Base-by-base conservation (phyloP, 2,329 filamentous ascomycete species). In the Phialemoniopsis sp. region DNA sequence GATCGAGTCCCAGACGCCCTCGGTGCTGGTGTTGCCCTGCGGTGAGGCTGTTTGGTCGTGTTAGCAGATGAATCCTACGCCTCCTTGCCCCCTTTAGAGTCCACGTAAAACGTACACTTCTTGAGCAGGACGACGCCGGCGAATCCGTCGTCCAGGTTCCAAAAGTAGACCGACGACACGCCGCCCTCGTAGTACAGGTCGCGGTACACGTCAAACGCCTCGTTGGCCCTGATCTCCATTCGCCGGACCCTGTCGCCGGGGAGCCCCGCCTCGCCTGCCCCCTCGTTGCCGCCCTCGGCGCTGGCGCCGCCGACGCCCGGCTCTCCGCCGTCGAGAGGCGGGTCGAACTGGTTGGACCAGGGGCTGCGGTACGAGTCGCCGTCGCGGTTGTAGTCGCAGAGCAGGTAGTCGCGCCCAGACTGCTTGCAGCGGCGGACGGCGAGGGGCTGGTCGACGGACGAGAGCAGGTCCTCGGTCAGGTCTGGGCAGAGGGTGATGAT, bases 331-430 rank as follows among this genome's bases (percentile, higher is more conserved):
- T 87, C 84, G 44, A 95, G 76, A 13, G 89, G 86, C 14, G 91
- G 93, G 61, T 97, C 89, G 64, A 98, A 98, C 66, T 95, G 87
- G 68, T 97, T 97, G 68, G 85, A 93, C 93, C 93, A 98, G n/a
- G 93, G 93, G 49, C 88, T 95, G 46, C 93, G 86, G 77, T 95
- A 95, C 67, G 87, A 94, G 70, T 96, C 91, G 46, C 93, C 93
- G 67, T 98, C 93, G 49, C 93, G 90, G 76, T 98, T 98, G 78
- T 98, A 98, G 77, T 98, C 93, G 75, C 93, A 98, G 57, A 96
- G 86, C 37, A 98, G 81, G 72, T 95, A 98, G 68, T 97, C 93
- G 52, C 91, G 87, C 54, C 89, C 89, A 26, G 88, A 86, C 66
- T 90, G 87, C 53, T 81, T 80, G 74, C 93, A 97, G 50, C 87